Evolutionary conservation across 208 protist genomes (phyloP), one percentile per base, ranked within the genome.

Genomic region (Acanthamoeba healyi): DNA sequence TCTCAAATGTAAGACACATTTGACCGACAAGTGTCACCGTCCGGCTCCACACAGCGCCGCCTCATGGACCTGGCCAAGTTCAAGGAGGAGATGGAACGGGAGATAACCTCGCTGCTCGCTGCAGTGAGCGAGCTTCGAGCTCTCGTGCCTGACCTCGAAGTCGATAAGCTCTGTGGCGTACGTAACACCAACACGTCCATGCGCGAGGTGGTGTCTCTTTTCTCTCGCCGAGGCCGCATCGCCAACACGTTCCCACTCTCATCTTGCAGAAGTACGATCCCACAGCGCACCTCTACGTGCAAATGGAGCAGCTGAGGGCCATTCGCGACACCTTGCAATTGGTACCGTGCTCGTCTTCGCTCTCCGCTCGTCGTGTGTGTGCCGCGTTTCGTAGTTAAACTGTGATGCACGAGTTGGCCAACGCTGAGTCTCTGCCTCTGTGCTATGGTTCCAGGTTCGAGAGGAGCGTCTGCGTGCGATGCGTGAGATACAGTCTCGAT

Each of bases 51-150:
- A 42, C 38, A 82, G 72, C 72, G 72, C 19, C 5, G 72, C 6
- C 38, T 44, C 19, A 82, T 82, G 72, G 72, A 82, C n/a, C 19
- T 82, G 34, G 72, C 72, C 72, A 82, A 82, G 72, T 82, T 82
- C 72, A 82, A 44, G 26, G 72, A 82, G 72, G 72, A 82, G 38
- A 82, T 82, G 72, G 72, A 82, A 51, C 14, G 40, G 40, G 72
- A 82, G 29, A 44, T 82, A 4, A 14, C 72, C 38, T 82, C 72
- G 2, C 72, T 82, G 19, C 34, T 51, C 40, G 19, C 38, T 10
- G 26, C 40, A 2, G 36, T 82, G 2, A 51, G 26, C 19, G 72
- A 82, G 12, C 72, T 82, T 19, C 72, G 72, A 7, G n/a, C 72
- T 26, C 40, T 82, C 26, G 15, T 82, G 72, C 72, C 72, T 19